Conservation (phyloP, 345 rosid genomes). For the Alliaria petiolata region DNA sequence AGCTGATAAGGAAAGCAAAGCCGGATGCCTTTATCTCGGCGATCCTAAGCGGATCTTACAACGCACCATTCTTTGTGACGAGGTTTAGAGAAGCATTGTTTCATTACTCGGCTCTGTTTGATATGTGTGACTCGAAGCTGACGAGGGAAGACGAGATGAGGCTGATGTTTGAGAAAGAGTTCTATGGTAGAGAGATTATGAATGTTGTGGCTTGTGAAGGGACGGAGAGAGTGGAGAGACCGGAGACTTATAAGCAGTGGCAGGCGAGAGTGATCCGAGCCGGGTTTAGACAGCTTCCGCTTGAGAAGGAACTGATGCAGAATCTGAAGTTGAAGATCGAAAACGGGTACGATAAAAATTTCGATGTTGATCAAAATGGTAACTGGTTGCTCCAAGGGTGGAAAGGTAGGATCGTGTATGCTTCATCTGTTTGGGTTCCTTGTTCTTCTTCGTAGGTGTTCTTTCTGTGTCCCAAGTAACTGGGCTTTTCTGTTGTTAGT, state of each 20-base stretch:
- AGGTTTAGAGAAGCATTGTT: conserved; percentile 78
- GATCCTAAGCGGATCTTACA: conserved; percentile 54
- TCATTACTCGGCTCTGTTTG: conserved; percentile 65
- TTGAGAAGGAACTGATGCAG: conserved; percentile 41
- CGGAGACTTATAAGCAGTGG: conserved; percentile 88
- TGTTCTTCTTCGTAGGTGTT: conserved; percentile 31
- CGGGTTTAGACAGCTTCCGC: conserved; percentile 61
- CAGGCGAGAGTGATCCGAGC: conserved; percentile 51
- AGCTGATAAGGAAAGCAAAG: conserved; percentile 53
- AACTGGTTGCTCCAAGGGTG: conserved; percentile 80
- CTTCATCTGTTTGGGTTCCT: conserved; percentile 66
- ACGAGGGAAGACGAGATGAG: conserved; percentile 47
- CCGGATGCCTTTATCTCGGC: conserved; percentile 47
- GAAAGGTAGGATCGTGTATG: conserved; percentile 69
- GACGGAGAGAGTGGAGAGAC: conserved; percentile 69
- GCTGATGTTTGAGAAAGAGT: conserved; percentile 60
- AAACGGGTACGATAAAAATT: conserved; percentile 44
- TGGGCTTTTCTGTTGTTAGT: conserved; percentile 6
- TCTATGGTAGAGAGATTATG: conserved; percentile 54
- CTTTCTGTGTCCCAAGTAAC: background rate
- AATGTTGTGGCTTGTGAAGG: conserved; percentile 81
- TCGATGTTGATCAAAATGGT: conserved; percentile 48
- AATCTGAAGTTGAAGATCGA: conserved; percentile 41
- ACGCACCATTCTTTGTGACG: conserved; percentile 68
- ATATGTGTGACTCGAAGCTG: conserved; percentile 49